These are phyloP conservation scores for Xanthoconium stramineum DNA, from an alignment of 768 basidiomycete species.

Conservation along the genomic window DNA sequence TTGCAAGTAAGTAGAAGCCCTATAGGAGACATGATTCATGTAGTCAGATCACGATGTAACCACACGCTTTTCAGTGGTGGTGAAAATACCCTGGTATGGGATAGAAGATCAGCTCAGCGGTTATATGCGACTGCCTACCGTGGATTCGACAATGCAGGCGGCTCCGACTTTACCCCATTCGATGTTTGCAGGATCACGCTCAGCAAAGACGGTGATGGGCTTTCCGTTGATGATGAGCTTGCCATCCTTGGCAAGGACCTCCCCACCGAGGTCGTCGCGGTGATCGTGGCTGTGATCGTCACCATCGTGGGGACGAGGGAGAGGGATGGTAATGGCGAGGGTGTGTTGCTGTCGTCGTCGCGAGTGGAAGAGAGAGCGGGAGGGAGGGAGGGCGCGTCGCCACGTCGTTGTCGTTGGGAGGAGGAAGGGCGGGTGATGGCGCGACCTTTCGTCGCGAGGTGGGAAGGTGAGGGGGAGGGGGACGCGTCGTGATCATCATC, in stretches of 20 bases:
- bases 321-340: no score
- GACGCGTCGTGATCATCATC: no score
- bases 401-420: no score
- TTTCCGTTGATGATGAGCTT: conserved; percentile 87
- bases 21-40: conserved; percentile 26
- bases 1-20: conserved; percentile 89
- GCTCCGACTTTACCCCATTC: conserved; percentile 79
- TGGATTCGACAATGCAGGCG: conserved; percentile 94
- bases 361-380: no score
- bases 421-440: no score
- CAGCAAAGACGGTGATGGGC: conserved; percentile 71
- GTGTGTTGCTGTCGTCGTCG: no score
- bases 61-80: conserved; percentile 80
- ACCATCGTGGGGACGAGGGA: no score
- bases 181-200: conserved; percentile 86
- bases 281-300: no score
- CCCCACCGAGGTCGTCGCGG: conserved; percentile 62
- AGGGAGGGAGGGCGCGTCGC: no score
- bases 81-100: conserved; percentile 82
- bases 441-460: no score
- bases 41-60: conserved; percentile 8
- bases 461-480: no score
- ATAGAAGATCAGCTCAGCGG: neutral
- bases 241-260: conserved; percentile 77
- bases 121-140: conserved; percentile 46